Conservation (phyloP, 352 stramenopile species). For the Phytophthora brassicae region DNA sequence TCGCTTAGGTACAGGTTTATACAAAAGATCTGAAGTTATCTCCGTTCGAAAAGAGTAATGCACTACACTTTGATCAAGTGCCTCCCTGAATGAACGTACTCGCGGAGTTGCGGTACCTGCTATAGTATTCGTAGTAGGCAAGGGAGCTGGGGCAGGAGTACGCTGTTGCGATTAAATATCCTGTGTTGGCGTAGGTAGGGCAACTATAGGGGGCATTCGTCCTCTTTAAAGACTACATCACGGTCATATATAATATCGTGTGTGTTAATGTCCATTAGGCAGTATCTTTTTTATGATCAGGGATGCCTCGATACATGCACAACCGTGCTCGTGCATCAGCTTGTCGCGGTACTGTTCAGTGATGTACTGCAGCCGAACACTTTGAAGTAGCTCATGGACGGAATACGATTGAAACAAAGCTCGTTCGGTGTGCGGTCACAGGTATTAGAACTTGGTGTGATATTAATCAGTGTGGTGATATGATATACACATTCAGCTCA, state of each 20-base stretch:
- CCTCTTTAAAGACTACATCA: not conserved
- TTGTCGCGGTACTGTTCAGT: slow-evolving; percentile 13
- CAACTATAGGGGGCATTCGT: not conserved
- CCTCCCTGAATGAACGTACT: too few relatives aligned
- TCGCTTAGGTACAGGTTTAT: too few relatives aligned
- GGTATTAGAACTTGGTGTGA: slow-evolving; percentile 3
- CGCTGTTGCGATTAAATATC: not conserved
- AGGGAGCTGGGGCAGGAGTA: too few relatives aligned
- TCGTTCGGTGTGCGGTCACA: not conserved
- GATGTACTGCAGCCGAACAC: slow-evolving; percentile 9
- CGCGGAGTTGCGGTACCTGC: too few relatives aligned
- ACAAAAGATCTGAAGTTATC: too few relatives aligned
- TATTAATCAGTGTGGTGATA: slow-evolving; percentile 12
- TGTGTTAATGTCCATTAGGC: not conserved
- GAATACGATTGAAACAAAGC: slow-evolving; percentile 9
- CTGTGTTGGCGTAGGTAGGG: not conserved
- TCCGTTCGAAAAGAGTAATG: too few relatives aligned
- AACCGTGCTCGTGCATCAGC: not conserved
- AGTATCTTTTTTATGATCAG: slow-evolving; percentile 5
- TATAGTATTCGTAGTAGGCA: too few relatives aligned
- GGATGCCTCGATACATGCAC: slow-evolving; percentile 6
- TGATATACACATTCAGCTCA: slow-evolving; percentile 6
- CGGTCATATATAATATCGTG: not conserved
- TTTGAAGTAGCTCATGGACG: slow-evolving; percentile 6
- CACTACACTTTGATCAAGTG: too few relatives aligned